Percentiles rank a stretch among this genome's conserved stretches.
These are phyloP conservation scores for Colletotrichum phormii DNA, from an alignment of 2,329 filamentous ascomycete species.

Conservation along the genomic window DNA sequence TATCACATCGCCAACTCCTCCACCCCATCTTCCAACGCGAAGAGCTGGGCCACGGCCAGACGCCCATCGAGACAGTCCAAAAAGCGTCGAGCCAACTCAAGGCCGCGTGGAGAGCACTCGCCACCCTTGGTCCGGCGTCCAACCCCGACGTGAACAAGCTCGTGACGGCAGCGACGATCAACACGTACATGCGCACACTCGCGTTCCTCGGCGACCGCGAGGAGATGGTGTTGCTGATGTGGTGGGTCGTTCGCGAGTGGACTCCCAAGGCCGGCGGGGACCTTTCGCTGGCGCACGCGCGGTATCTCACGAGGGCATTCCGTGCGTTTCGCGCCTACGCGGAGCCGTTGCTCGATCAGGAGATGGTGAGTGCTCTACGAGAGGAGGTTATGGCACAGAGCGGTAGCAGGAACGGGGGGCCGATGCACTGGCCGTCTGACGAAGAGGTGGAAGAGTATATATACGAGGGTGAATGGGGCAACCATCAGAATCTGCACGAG, in stretches of 20 bases:
- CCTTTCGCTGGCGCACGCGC: constrained; percentile 44
- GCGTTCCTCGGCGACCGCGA: constrained; percentile 69
- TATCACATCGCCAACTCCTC: neutral
- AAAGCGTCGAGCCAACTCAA: constrained; percentile 15
- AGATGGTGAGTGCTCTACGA: constrained; percentile 45
- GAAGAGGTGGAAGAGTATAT: constrained; percentile 50
- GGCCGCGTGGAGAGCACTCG: constrained; percentile 14
- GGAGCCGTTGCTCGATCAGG: constrained; percentile 51
- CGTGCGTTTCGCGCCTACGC: constrained; percentile 63
- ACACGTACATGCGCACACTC: constrained; percentile 71
- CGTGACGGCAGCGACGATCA: constrained; percentile 56
- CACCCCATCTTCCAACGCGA: neutral
- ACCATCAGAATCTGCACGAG: constrained; percentile 17
- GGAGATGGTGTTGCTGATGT: constrained; percentile 66
- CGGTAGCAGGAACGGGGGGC: too few species aligned
- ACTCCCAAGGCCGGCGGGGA: constrained; percentile 48
- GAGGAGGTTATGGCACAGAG: constrained; percentile 43
- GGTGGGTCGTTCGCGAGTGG: constrained; percentile 69
- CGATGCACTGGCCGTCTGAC: constrained; percentile 53
- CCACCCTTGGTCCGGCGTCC: neutral
- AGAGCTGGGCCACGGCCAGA: neutral
- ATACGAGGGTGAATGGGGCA: constrained; percentile 30
- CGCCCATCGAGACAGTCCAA: neutral
- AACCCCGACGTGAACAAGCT: neutral
- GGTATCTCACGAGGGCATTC: constrained; percentile 48